These are phyloP conservation scores for Chrysoporthe cubensis DNA, from an alignment of 2,329 filamentous ascomycete species.

Conservation along the genomic window DNA sequence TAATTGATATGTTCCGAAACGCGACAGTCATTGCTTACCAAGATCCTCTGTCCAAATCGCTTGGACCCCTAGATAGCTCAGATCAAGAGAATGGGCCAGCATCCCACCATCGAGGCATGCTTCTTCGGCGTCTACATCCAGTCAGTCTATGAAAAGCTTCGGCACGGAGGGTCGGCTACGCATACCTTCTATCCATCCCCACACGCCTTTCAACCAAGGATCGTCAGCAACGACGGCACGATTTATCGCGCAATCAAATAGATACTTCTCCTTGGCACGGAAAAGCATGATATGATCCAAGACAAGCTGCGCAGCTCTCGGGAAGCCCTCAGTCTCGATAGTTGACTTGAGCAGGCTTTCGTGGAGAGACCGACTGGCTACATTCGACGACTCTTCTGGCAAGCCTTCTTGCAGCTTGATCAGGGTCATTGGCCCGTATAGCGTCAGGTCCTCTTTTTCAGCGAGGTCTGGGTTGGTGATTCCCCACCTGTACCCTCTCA, in stretches of 20 bases:
- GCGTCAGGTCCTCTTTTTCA: conserved; percentile 32
- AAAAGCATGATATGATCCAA: conserved; percentile 63
- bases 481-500: conserved; percentile 43
- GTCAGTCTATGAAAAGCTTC: conserved; percentile 27
- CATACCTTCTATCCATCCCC: conserved; percentile 73
- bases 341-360: conserved; percentile 56
- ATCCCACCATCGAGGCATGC: conserved; percentile 71
- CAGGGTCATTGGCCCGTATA: conserved; percentile 34
- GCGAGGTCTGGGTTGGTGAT: conserved; percentile 8
- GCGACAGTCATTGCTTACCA: conserved; percentile 47
- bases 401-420: conserved; percentile 12
- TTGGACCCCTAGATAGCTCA: conserved; percentile 76
- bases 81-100: conserved; percentile 68
- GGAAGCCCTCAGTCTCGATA: conserved; percentile 49
- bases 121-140: conserved; percentile 59
- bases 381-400: conserved; percentile 17
- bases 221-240: conserved; percentile 70
- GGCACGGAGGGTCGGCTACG: conserved; percentile 29
- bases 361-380: conserved; percentile 60
- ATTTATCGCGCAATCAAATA: conserved; percentile 69
- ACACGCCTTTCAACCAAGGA: conserved; percentile 76
- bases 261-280: conserved; percentile 64
- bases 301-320: conserved; percentile 54
- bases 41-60: conserved; percentile 74
- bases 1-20: conserved; percentile 18